phyloP scores from a whole-genome alignment of 148 eudicot genomes.

The Spergularia bocconei region DNA sequence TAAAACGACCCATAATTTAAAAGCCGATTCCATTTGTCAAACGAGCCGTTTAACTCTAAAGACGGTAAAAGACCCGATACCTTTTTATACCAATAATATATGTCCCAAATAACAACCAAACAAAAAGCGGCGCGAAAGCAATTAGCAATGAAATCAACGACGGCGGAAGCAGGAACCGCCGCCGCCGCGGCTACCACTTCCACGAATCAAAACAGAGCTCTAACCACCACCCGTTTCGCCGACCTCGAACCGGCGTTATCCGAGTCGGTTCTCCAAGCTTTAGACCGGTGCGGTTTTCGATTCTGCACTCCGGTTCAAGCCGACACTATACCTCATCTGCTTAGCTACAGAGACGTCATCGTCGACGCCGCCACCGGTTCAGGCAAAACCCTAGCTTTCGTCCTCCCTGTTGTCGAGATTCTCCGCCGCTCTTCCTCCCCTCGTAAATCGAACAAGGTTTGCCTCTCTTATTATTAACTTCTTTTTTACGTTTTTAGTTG shows the following conservation, averaged over 20 bases:
- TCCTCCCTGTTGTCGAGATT: constrained; percentile 75
- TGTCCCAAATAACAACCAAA: neutral
- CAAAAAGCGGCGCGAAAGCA: neutral
- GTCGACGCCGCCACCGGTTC: constrained; percentile 99
- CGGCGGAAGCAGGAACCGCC: constrained; percentile 14
- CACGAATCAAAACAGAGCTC: constrained; percentile 52
- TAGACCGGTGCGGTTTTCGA: constrained; percentile 52
- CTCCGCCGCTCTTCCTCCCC: constrained; percentile 49
- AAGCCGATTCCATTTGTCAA: too few relatives aligned
- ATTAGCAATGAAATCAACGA: constrained; percentile 15
- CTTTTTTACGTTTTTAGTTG: too few relatives aligned
- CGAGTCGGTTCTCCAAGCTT: constrained; percentile 54
- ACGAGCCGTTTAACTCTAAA: too few relatives aligned
- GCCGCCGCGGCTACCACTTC: constrained; percentile 6
- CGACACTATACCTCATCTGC: constrained; percentile 80
- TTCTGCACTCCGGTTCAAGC: constrained; percentile 94
- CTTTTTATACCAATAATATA: too few relatives aligned
- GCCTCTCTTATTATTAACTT: neutral
- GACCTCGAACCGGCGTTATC: constrained; percentile 70
- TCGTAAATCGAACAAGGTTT: constrained; percentile 73
- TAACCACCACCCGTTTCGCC: constrained; percentile 71
- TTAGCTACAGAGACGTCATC: constrained; percentile 69
- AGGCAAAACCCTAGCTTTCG: constrained; percentile 88
- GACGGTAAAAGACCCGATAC: too few relatives aligned
- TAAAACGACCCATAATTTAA: too few relatives aligned